Evolutionary conservation across 2,329 filamentous ascomycete genomes (phyloP).

Genomic region (Sordariomycetes sp.): DNA sequence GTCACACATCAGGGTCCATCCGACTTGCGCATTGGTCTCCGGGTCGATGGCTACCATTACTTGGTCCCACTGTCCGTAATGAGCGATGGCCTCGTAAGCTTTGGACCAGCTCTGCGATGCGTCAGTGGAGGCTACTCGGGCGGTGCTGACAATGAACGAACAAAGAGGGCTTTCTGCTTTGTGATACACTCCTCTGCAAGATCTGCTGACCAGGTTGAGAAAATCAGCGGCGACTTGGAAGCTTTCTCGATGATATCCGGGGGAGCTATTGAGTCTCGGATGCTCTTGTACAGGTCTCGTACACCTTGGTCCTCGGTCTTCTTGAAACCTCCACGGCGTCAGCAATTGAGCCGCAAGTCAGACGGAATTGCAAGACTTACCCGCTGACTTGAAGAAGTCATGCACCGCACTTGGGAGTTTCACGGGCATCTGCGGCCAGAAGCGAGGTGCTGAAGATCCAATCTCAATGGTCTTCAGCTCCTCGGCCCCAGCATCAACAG

Average conservation of each 20-base stretch:
- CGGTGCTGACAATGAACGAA: not conserved
- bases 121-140: not conserved
- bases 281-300: slow-evolving; percentile 11
- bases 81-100: slow-evolving; percentile 9
- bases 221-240: slow-evolving; percentile 9
- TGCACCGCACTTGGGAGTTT: slow-evolving; percentile 4
- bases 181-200: slow-evolving; percentile 13
- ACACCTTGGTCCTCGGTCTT: not conserved
- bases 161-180: slow-evolving; percentile 11
- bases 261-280: slow-evolving; percentile 5
- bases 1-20: slow-evolving; percentile 15
- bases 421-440: slow-evolving; percentile 12
- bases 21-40: slow-evolving; percentile 12
- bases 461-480: slow-evolving; percentile 9
- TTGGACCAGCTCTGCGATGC: slow-evolving; percentile 11
- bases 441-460: slow-evolving; percentile 10
- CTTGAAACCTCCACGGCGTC: slow-evolving; percentile 6
- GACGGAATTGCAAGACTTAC: too few relatives aligned
- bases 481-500: not conserved
- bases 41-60: slow-evolving; percentile 13
- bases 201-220: slow-evolving; percentile 12
- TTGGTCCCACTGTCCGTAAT: slow-evolving; percentile 8
- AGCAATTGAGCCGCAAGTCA: not conserved
- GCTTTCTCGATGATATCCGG: slow-evolving; percentile 9
- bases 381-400: slow-evolving; percentile 10